Evolutionary conservation across 805 yeast genomes (phyloP), one percentile per base, ranked within the genome.

Genomic region (Tetrapisispora iriomotensis): DNA sequence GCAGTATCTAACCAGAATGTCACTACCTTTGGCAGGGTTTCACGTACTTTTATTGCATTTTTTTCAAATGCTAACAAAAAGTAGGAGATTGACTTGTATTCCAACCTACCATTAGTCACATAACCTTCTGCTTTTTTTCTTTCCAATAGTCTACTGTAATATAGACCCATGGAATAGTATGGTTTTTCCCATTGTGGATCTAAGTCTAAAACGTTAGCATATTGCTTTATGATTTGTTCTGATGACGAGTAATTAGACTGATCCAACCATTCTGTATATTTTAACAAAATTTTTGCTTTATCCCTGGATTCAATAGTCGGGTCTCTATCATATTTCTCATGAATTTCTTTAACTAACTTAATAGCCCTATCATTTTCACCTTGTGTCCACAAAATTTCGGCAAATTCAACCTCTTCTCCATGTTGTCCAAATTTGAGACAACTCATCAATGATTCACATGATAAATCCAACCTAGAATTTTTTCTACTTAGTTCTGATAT

Each of bases 1-100:
- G 70, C 76, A 56, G 80, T 82, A 49, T 88, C 95, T 19, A 92
- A 65, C 98, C 98, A 92, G 8, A 84, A 71, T 0, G 95, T 86
- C 5, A 88, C 71, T n/a, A 85, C 73, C 51, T 86, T 87, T 0
- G 98, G 97, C 17, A 92, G 63, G 0, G 90, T 81, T 60, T 92
- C 96, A 53, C 77, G 77, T 2, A 84, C 71, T 51, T 77, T 81
- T 27, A 74, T 70, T 3, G 78, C 69, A 1, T 74, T 74, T 38
- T 50, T 52, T 22, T 55, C 54, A 38, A 60, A 56, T 0, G 66
- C 58, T 12, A 42, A 32, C 29, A 60, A 37, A 30, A 61, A 55
- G 36, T 46, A 56, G 1, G 55, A 48, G 8, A 61, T 53, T 3
- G 64, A 55, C 36, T 51, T 48, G 29, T 39, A 50, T 36, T 60